These are phyloP conservation scores for Pseudoperonospora humuli DNA, from an alignment of 352 stramenopile genomes.

Conservation along the genomic window DNA sequence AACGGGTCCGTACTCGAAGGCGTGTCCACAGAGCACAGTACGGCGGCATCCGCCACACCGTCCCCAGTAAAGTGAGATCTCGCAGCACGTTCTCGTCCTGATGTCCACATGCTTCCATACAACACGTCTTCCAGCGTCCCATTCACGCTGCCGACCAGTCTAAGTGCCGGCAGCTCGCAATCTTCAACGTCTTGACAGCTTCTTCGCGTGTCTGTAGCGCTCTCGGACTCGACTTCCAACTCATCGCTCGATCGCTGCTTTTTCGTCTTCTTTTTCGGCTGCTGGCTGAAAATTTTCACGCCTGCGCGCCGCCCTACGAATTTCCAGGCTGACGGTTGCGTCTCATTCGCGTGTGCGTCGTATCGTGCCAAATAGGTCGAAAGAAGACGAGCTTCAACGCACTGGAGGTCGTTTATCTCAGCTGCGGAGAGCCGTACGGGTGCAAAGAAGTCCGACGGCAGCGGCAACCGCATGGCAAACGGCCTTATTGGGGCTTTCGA, in stretches of 20 bases:
- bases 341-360: constrained; percentile 24
- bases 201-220: neutral
- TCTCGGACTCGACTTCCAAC: neutral
- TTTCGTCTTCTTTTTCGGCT: constrained; percentile 7
- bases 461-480: constrained; percentile 34
- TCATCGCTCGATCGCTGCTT: constrained; percentile 1
- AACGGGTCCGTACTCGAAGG: constrained; percentile 28
- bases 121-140: constrained; percentile 37
- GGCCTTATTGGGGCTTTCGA: neutral
- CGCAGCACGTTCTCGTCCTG: constrained; percentile 19
- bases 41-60: constrained; percentile 31
- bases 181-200: constrained; percentile 3
- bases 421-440: constrained; percentile 34
- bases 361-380: constrained; percentile 46
- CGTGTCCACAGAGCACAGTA: constrained; percentile 32
- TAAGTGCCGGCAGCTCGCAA: constrained; percentile 23
- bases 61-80: constrained; percentile 32
- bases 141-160: constrained; percentile 32
- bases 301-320: constrained; percentile 37
- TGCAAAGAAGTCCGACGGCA: constrained; percentile 41
- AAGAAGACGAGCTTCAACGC: constrained; percentile 40
- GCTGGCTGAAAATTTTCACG: constrained; percentile 43
- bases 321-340: constrained; percentile 26
- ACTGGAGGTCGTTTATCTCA: constrained; percentile 35
- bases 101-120: constrained; percentile 39